phyloP scores from a whole-genome alignment of 441 rosid species.

The Populus trichocarpa region DNA sequence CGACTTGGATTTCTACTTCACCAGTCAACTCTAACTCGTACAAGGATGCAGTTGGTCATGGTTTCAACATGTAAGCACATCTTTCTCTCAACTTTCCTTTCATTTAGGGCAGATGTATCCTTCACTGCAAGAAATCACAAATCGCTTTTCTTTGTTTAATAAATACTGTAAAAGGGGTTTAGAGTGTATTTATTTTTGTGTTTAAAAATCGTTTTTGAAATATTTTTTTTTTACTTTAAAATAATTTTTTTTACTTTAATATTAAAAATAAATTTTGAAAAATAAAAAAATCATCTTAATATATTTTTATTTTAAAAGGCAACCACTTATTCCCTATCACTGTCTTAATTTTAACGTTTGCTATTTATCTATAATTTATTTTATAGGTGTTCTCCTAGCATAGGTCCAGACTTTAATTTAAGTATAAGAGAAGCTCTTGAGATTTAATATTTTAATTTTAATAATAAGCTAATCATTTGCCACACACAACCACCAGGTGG shows the following conservation, averaged over 20 bases:
- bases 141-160: neutral
- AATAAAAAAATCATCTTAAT: too few relatives aligned
- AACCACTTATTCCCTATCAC: too few relatives aligned
- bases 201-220: too few relatives aligned
- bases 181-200: too few relatives aligned
- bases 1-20: neutral
- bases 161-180: neutral
- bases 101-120: neutral
- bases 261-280: too few relatives aligned
- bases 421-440: neutral
- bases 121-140: neutral
- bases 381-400: neutral
- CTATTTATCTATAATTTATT: slow-evolving; percentile 3
- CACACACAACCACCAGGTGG: neutral
- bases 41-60: neutral
- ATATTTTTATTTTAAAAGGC: too few relatives aligned
- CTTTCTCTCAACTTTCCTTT: neutral
- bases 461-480: slow-evolving; percentile 7
- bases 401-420: neutral
- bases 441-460: slow-evolving; percentile 3
- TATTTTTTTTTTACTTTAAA: too few relatives aligned
- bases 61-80: neutral
- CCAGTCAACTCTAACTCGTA: neutral
- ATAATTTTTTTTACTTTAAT: too few relatives aligned
- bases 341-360: neutral